Base-by-base conservation (phyloP, 805 yeast species). In the Hanseniaspora vineae region DNA sequence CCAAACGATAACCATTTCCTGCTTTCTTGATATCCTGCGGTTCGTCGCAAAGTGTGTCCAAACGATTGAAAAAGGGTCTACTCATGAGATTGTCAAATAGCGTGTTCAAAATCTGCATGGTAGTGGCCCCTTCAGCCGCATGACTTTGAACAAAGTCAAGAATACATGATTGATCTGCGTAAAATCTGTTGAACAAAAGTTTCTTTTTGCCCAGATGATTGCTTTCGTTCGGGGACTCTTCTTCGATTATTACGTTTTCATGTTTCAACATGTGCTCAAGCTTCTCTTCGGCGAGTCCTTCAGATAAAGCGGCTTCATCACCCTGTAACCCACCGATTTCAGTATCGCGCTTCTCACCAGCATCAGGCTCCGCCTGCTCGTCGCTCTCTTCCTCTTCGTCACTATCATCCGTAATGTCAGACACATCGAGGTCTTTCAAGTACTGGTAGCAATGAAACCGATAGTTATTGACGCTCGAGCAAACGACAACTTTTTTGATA, bases 131-230 rank as follows among this genome's bases (percentile, higher is more conserved):
- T 0, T 60, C 58, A 0, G 57, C 55, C 0, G 72, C 76, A 5
- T 69, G 50, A 1, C 62, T 53, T 6, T 59, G 56, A 1, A 79
- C 71, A 3, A 71, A 49, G 46, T 76, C 77, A 56, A 67, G 77
- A 0, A 84, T 61, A 59, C 86, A 95, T 51, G 71, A 75, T 37
- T 77, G 80, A 0, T 80, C 52, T 0, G 95, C 89, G 53, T 72
- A 81, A 47, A 78, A 69, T 12, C 69, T 60, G 58, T 82, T 84
- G 46, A 73, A 56, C 0, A 59, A 31, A 19, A 56, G 46, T 18
- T 50, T 49, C 31, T 53, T 49, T 19, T 47, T 49, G n/a, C 33
- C 51, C 1, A 46, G 11, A 2, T 46, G 31, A 9, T 32, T 42
- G 15, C 49, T 37, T 5, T 10, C 8, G 19, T 6, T 46, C 19